A percentile compares a stretch with the other conserved stretches of the same genome.
These are phyloP conservation scores for Simplicillium sp. DNA, from an alignment of 2,329 filamentous ascomycete genomes.

Conservation along the genomic window DNA sequence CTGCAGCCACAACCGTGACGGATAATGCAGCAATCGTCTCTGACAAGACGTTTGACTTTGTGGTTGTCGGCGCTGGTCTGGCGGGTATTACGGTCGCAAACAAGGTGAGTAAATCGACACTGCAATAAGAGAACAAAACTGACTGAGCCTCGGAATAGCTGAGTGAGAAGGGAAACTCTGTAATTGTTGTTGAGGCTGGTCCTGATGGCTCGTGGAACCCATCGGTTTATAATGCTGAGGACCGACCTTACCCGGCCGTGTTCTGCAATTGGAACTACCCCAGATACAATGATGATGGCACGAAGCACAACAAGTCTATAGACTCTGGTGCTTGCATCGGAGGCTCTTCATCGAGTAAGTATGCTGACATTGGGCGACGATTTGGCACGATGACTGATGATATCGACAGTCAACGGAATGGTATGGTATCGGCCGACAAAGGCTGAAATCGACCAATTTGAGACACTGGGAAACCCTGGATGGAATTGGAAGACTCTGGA, in stretches of 20 bases:
- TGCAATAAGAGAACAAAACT: not conserved
- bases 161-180: constrained; percentile 11
- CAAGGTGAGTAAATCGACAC: constrained; percentile 4
- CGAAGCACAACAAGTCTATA: constrained; percentile 7
- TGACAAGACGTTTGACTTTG: constrained; percentile 16
- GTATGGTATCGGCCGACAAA: constrained; percentile 13
- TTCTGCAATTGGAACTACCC: constrained; percentile 14
- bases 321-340: constrained; percentile 15
- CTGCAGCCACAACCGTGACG: constrained; percentile 10
- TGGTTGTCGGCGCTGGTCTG: constrained; percentile 28
- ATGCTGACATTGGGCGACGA: no score
- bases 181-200: constrained; percentile 14
- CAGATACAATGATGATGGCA: constrained; percentile 10
- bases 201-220: constrained; percentile 13
- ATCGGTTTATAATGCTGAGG: constrained; percentile 9
- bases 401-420: constrained; percentile 13
- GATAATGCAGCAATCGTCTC: constrained; percentile 8
- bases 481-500: constrained; percentile 24
- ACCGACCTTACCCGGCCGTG: constrained; percentile 7
- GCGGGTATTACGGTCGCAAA: constrained; percentile 18
- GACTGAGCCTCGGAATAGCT: constrained; percentile 7
- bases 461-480: constrained; percentile 12
- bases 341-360: constrained; percentile 14
- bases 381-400: not conserved
- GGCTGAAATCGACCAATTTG: constrained; percentile 12